These are phyloP conservation scores for Adansonia grandidieri DNA, from an alignment of 441 rosid genomes.

Conservation along the genomic window DNA sequence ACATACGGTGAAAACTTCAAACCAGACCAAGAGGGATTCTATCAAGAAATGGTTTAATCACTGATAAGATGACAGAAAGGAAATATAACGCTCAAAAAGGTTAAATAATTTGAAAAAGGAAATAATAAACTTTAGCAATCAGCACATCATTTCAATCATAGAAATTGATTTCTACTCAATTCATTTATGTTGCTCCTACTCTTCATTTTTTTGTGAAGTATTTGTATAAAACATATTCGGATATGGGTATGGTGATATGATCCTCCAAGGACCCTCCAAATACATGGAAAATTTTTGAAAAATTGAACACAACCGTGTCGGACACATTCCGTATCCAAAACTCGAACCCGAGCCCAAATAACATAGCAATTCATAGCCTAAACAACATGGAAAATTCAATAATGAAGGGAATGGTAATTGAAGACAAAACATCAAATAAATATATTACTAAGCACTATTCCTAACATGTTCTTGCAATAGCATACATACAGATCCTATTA, in stretches of 20 bases:
- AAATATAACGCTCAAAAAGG: neutral
- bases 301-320: too few relatives aligned
- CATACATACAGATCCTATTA: slow-evolving; percentile 6
- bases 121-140: neutral
- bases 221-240: too few relatives aligned
- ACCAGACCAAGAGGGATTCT: neutral
- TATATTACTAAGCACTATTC: neutral
- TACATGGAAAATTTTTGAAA: too few relatives aligned
- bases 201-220: too few relatives aligned
- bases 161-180: too few relatives aligned
- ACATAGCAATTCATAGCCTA: neutral
- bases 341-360: too few relatives aligned
- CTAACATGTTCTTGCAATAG: slow-evolving; percentile 10
- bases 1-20: slow-evolving; percentile 3
- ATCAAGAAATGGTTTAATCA: slow-evolving; percentile 3
- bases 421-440: neutral
- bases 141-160: neutral
- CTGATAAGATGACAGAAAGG: neutral
- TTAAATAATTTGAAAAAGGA: neutral
- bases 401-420: neutral
- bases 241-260: too few relatives aligned
- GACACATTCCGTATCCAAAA: too few relatives aligned
- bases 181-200: too few relatives aligned
- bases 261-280: too few relatives aligned
- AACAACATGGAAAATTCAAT: neutral